Base-by-base conservation (phyloP, 2,329 filamentous ascomycete genomes). In the Monilinia vaccinii-corymbosi region DNA sequence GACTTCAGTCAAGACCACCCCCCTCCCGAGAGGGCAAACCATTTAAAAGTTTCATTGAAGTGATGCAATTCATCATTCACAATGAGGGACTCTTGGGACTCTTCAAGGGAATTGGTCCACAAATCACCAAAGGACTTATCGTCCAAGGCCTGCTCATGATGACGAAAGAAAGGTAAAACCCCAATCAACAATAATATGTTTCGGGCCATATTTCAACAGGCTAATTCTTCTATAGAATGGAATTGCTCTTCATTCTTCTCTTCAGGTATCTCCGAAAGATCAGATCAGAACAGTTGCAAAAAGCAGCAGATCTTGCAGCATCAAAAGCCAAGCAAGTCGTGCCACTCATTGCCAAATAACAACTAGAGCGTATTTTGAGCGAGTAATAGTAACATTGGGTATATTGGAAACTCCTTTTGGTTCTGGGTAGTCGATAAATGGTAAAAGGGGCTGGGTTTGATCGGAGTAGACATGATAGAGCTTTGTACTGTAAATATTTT, bases 121-220 rank as follows among this genome's bases (percentile, higher is more conserved):
- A 99, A 74, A 88, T 99, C 56, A 75, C 91, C 61, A 99, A 99
- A 76, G 94, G 94, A 1, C 76, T 99, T 56, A 73, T 99, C 52
- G 94, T 99, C 2, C 94, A 99, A 72, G 94, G 94, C 53, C 84
- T 99, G 60, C 79, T 99, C 44, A 99, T 99, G 94, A 99, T 97
- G 91, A 94, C 91, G 51, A 99, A 99, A 77, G 94, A 99, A 76
- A 83, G 91, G 89, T 91, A 79, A 66, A 66, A 79, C 56, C 48
- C 46, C 11, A 31, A 48, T 50, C 31, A 52, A 11, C 56, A 50
- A 4, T 18, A 42, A 28, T 52, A 10, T 47, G 9, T 47, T 51
- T 42, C 14, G 21, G 14, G 18, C 48, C 16, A n/a, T 31, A 21
- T 16, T 28, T 23, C 14, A 63, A 60, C 48, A 44, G 48, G 21